Conservation (phyloP, 1,284 basidiomycete species). For the Fomitopsis betulina region DNA sequence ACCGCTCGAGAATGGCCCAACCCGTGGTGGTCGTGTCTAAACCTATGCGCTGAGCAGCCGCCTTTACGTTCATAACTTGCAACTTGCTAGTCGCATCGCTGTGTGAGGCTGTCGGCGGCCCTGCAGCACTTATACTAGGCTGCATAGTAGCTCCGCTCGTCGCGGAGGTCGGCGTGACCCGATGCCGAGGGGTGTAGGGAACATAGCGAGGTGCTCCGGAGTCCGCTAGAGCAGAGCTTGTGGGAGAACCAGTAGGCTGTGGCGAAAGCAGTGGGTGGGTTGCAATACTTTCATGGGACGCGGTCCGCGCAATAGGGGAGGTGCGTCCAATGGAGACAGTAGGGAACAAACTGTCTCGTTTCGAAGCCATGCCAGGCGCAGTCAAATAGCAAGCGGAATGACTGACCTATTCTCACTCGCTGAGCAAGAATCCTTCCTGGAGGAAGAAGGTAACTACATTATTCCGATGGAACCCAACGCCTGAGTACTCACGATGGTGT, state of each 20-base stretch:
- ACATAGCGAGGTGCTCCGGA: conserved; percentile 39
- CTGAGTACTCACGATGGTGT: neutral
- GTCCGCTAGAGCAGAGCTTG: conserved; percentile 19
- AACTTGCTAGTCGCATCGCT: conserved; percentile 63
- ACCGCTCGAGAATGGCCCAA: conserved; percentile 80
- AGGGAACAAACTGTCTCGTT: conserved; percentile 39
- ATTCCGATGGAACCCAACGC: neutral
- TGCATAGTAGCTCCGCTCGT: conserved; percentile 43
- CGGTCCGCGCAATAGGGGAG: conserved; percentile 35
- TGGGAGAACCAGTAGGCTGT: conserved; percentile 17
- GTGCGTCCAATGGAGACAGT: conserved; percentile 49
- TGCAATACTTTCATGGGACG: conserved; percentile 51
- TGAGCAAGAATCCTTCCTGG: too few relatives aligned
- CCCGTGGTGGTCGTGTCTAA: conserved; percentile 69
- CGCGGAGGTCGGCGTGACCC: conserved; percentile 46
- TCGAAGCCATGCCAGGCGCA: conserved; percentile 8
- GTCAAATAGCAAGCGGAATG: neutral
- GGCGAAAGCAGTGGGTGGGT: conserved; percentile 63
- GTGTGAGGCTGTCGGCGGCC: conserved; percentile 33
- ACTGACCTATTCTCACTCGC: neutral
- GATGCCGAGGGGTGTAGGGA: conserved; percentile 51
- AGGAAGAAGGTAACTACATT: neutral
- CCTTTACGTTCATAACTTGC: conserved; percentile 78
- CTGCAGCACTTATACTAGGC: conserved; percentile 31
- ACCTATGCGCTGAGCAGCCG: conserved; percentile 73